Conservation (phyloP, 495 filamentous ascomycete genomes). For the Aspergillus homomorphus region DNA sequence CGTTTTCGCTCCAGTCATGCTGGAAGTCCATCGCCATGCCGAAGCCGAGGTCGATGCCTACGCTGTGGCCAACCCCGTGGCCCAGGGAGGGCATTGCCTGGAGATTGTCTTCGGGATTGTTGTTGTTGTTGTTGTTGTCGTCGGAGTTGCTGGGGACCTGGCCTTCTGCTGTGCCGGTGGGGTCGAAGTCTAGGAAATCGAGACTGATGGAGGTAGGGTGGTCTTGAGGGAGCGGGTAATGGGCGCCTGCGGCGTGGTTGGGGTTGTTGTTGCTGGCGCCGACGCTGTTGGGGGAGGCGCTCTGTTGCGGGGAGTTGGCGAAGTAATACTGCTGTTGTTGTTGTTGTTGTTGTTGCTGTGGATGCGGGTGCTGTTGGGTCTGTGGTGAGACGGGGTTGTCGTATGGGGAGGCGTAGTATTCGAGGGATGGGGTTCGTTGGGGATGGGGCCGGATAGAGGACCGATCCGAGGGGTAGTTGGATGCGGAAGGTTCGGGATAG, state of each 20-base stretch:
- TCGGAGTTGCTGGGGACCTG: constrained; percentile 29
- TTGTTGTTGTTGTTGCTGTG: constrained; percentile 31
- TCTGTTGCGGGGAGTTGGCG: constrained; percentile 39
- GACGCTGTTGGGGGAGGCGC: constrained; percentile 35
- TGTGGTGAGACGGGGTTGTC: constrained; percentile 35
- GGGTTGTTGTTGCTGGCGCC: constrained; percentile 20
- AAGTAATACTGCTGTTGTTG: constrained; percentile 40
- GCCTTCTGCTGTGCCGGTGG: constrained; percentile 22
- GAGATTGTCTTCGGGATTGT: constrained; percentile 28
- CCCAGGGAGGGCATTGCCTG: constrained; percentile 29
- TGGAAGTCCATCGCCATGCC: constrained; percentile 69
- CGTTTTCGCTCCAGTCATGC: constrained; percentile 77
- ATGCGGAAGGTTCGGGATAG: constrained; percentile 27
- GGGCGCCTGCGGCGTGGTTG: background rate
- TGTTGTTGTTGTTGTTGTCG: constrained; percentile 28
- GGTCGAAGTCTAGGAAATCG: constrained; percentile 42
- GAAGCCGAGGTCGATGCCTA: constrained; percentile 68
- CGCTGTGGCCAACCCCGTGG: constrained; percentile 39
- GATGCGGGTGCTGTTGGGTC: constrained; percentile 24
- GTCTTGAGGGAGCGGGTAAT: constrained; percentile 28
- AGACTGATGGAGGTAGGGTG: constrained; percentile 33
- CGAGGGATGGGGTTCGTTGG: constrained; percentile 37
- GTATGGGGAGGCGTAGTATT: constrained; percentile 35
- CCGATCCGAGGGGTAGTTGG: constrained; percentile 26
- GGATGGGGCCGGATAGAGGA: constrained; percentile 23